Base-by-base conservation (phyloP, 1,139 yeast species). In the Protomyces lactucae-debilis region DNA sequence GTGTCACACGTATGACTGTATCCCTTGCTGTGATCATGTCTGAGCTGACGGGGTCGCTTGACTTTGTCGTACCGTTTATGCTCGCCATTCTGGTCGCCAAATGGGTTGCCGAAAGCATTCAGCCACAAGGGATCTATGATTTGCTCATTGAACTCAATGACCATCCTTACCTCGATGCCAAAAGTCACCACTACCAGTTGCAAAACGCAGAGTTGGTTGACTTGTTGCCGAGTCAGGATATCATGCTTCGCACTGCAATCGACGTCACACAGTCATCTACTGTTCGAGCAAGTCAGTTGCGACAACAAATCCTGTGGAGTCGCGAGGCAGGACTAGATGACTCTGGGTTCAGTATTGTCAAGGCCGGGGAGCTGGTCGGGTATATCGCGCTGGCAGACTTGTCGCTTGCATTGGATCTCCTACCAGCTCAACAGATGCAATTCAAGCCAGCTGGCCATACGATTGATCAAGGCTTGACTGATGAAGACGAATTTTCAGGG, bases 1-100 rank as follows among this genome's bases (percentile, higher is more conserved):
- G 88, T 1, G 83, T 84, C 2, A 84, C 88, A 0, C 75, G 87
- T 67, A 84, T 84, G 88, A 84, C 84, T 66, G 82, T 84, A 52
- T 83, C 87, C 4, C 59, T 60, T n/a, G 48, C 57, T 16, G 83
- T 83, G 8, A 84, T 84, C 60, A 72, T 84, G 65, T 84, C 84
- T 72, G 88, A 84, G 70, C 74, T 84, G 59, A 84, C 88, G 0
- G 83, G 86, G 35, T 81, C 85, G 6, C 80, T 84, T 68, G 82
- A 84, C 39, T 83, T 83, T 71, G 87, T 84, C 8, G 61, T 60
- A 21, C 67, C 67, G 9, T 64, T 57, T 45, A 65, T 65, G 67
- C 56, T 65, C 9, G 61, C 67, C 25, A 61, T 65, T 36, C 59
- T 65, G 39, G 66, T 65, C 14, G 54, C 67, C 55, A 65, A 65